A percentile compares a stretch with the other conserved stretches of the same genome.
phyloP scores from a whole-genome alignment of 2,329 filamentous ascomycete genomes.

The Aureobasidium sp. region DNA sequence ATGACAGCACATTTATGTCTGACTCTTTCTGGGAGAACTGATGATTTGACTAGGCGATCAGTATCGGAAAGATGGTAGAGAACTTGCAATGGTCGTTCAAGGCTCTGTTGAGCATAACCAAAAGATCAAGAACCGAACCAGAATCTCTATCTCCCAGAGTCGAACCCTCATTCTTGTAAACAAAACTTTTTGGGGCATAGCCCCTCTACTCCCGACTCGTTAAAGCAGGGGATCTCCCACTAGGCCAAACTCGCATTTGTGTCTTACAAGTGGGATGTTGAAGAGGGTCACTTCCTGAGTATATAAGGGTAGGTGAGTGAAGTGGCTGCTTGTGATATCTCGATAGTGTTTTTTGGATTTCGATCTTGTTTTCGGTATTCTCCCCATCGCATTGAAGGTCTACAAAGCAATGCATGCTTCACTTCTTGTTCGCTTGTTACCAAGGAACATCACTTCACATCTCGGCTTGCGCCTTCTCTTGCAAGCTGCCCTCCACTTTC shows the following conservation, averaged over 20 bases:
- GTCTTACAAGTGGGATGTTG: slow-evolving; percentile 8
- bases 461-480: neutral
- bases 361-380: neutral
- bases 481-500: too few species aligned
- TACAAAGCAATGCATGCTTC: too few species aligned
- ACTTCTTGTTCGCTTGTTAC: too few species aligned
- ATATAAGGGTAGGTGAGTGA: neutral
- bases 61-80: neutral
- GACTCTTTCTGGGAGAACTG: neutral
- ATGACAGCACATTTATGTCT: neutral
- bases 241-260: slow-evolving; percentile 1
- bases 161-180: neutral
- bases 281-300: neutral
- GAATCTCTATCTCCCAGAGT: neutral
- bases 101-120: neutral
- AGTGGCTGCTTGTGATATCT: neutral
- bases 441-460: neutral
- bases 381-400: too few species aligned
- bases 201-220: neutral
- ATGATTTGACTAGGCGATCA: neutral
- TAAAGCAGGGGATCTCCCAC: slow-evolving; percentile 6
- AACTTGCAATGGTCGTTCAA: neutral
- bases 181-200: neutral
- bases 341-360: neutral
- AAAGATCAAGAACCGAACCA: neutral